Conservation (phyloP, 2,329 filamentous ascomycete genomes). For the Penicillium brasilianum region DNA sequence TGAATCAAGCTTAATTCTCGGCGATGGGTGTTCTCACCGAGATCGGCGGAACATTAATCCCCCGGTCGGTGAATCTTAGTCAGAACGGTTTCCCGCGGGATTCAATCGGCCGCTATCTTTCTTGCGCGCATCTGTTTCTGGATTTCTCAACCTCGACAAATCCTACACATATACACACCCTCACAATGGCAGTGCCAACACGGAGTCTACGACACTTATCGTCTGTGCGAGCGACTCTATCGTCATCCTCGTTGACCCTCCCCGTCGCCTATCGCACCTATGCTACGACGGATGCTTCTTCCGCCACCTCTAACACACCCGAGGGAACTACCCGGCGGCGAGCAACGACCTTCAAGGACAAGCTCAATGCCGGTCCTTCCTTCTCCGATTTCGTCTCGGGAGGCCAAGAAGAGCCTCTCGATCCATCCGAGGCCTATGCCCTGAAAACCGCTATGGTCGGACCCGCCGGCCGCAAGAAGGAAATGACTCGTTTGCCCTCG, state of each 20-base stretch:
- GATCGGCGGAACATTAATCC: conserved; percentile 12
- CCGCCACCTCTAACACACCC: conserved; percentile 39
- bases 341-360: conserved; percentile 64
- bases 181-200: conserved; percentile 42
- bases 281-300: conserved; percentile 46
- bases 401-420: conserved; percentile 48
- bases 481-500: conserved; percentile 76
- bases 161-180: conserved; percentile 11
- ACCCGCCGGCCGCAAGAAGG: conserved; percentile 65
- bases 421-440: conserved; percentile 60
- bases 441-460: conserved; percentile 67
- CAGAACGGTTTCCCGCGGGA: conserved; percentile 37
- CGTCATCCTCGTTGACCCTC: conserved; percentile 21
- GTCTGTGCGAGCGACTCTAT: conserved; percentile 32
- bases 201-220: conserved; percentile 40
- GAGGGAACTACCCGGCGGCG: conserved; percentile 60
- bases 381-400: conserved; percentile 67
- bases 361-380: conserved; percentile 67
- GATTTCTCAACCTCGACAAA: not conserved
- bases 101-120: conserved; percentile 29
- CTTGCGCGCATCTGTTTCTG: not conserved
- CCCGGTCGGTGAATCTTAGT: conserved; percentile 19
- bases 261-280: conserved; percentile 39
- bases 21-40: not conserved
- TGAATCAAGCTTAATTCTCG: not conserved